Evolutionary conservation across 805 yeast species (phyloP).

Genomic region (Zygosaccharomyces bisporus): DNA sequence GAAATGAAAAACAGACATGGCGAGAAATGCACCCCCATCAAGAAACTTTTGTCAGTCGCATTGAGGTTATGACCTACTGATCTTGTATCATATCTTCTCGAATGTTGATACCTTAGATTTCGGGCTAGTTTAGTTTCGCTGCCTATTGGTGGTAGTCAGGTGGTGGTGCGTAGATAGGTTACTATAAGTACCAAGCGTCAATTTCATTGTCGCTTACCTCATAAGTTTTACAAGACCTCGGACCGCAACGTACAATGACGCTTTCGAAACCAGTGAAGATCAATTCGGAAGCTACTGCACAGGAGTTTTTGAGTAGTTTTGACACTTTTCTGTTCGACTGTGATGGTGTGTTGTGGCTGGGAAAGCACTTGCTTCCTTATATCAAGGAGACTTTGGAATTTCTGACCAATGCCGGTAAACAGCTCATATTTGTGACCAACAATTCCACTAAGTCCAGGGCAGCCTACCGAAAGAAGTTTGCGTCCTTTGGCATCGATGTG

Average conservation of each 20-base stretch:
- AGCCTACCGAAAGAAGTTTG: constrained; percentile 73
- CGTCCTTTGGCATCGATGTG: constrained; percentile 46
- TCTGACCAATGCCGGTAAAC: constrained; percentile 53
- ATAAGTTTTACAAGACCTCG: neutral
- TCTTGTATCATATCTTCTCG: neutral
- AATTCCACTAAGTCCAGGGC: constrained; percentile 88
- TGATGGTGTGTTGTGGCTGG: constrained; percentile 96
- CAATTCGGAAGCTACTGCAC: constrained; percentile 44
- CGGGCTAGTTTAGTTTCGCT: neutral
- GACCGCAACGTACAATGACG: constrained; percentile 12
- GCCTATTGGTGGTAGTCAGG: constrained; percentile 3
- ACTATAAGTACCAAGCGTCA: neutral
- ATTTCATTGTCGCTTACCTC: neutral
- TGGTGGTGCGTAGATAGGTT: constrained; percentile 1
- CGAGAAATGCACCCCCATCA: neutral
- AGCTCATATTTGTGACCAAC: constrained; percentile 86
- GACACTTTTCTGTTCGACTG: constrained; percentile 94
- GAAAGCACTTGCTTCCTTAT: constrained; percentile 72
- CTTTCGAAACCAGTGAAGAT: constrained; percentile 44
- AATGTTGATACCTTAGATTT: neutral
- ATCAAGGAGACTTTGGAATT: constrained; percentile 71
- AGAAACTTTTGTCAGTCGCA: neutral
- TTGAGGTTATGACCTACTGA: neutral
- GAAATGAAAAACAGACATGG: neutral
- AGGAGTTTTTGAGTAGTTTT: constrained; percentile 54